phyloP scores from a whole-genome alignment of 805 yeast genomes.

The Pichia gijzeniarum region DNA sequence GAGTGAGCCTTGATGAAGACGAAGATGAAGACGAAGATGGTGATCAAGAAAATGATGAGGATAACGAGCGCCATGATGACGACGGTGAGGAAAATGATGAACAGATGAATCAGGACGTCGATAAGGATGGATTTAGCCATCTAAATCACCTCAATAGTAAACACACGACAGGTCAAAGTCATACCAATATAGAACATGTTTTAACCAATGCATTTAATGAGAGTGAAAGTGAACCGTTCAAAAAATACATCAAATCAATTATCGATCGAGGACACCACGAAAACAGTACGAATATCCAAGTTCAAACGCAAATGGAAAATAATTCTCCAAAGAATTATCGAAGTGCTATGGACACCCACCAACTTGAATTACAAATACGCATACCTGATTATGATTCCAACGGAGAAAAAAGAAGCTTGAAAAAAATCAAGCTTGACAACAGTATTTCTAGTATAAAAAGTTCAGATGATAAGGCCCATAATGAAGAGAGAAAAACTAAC shows the following conservation, averaged over 20 bases:
- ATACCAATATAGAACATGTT: neutral
- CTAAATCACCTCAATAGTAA: too few relatives aligned
- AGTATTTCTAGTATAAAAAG: too few relatives aligned
- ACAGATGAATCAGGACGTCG: neutral
- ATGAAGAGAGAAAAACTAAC: too few relatives aligned
- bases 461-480: too few relatives aligned
- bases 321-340: neutral
- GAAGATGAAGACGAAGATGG: neutral
- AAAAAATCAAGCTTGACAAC: too few relatives aligned
- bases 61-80: neutral
- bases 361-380: too few relatives aligned
- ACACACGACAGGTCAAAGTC: neutral
- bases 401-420: too few relatives aligned
- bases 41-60: neutral
- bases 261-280: conserved; percentile 8
- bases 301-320: neutral
- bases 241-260: conserved; percentile 15
- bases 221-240: conserved; percentile 14
- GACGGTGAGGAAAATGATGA: conserved; percentile 1
- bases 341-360: neutral
- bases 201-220: conserved; percentile 6
- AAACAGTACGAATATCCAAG: neutral
- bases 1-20: neutral
- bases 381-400: too few relatives aligned
- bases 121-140: neutral